Evolutionary conservation across 129 eudicot genomes (phyloP), one percentile per base, ranked within the genome.

Genomic region (Flaveria linearis): DNA sequence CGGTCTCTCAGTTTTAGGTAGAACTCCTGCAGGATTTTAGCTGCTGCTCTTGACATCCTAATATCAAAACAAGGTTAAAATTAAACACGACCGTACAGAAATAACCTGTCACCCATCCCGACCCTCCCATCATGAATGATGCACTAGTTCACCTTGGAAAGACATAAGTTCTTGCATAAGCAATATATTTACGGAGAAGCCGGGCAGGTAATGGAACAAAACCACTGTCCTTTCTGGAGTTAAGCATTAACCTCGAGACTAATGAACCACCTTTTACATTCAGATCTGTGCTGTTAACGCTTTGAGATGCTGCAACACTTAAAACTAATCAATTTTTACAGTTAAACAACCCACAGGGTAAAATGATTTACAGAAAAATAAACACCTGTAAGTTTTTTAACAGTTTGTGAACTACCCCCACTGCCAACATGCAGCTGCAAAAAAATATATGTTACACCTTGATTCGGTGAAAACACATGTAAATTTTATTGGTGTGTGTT

Each of bases 21-120:
- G 79, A 94, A 94, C 82, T 94, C 86, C 86, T 94, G 97, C 65
- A 94, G 84, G 81, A 94, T 91, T 81, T 91, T 90, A 46, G 97
- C 96, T 65, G 98, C 97, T 78, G 85, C 87, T 82, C 60, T 84
- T 58, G 97, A 82, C 98, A 94, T 86, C 87, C 98, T 88, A 80
- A 60, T 61, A 51, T 17, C 72, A 67, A 8, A 82, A 11, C 80
- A 52, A 36, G 58, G 50, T 16, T 6, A 33, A 77, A 36, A 2
- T 57, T 63, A 50, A 65, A 58, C 60, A 53, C 3, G 11, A 2
- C 18, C 10, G 0, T n/a, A 53, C 23, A 53, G 25, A 53, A 17
- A 53, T 53, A 53, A 12, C 68, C 11, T 30, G 43, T 62, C 2
- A 62, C 11, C 68, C 10, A 62, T 16, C 18, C 43, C 18, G 4